Evolutionary conservation across 1,139 yeast species (phyloP).

Genomic region (Magnusiomyces suaveolens): DNA sequence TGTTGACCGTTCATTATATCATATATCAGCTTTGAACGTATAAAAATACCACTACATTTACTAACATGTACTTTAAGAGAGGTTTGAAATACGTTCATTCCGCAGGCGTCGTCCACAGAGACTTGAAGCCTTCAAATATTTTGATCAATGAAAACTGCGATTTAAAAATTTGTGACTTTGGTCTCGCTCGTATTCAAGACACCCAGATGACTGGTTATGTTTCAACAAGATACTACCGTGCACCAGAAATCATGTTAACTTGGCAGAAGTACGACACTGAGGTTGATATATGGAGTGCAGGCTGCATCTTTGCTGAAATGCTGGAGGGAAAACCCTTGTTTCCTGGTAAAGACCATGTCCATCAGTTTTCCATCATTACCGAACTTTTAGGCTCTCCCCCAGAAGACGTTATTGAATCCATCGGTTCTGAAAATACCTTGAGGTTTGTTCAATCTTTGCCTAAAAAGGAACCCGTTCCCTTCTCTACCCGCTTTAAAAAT

Average conservation of each 20-base stretch:
- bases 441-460: slow-evolving; percentile 92
- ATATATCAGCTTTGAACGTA: no score
- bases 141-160: slow-evolving; percentile 93
- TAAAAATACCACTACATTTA: no score
- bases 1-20: no score
- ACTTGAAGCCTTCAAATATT: slow-evolving; percentile 86
- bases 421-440: slow-evolving; percentile 89
- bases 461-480: slow-evolving; percentile 82
- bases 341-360: slow-evolving; percentile 98
- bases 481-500: slow-evolving; percentile 70
- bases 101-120: slow-evolving; percentile 95
- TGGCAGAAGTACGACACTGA: slow-evolving; percentile 99
- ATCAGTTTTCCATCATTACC: slow-evolving; percentile 92
- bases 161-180: slow-evolving; percentile 92
- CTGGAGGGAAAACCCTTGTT: slow-evolving; percentile 96
- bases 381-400: slow-evolving; percentile 96
- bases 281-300: slow-evolving; percentile 99
- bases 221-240: slow-evolving; percentile 91
- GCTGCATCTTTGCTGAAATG: slow-evolving; percentile 97
- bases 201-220: slow-evolving; percentile 99
- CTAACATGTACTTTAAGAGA: no score
- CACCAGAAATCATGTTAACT: slow-evolving; percentile 97
- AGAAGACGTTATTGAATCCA: slow-evolving; percentile 87
- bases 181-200: slow-evolving; percentile 92
- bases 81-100: slow-evolving; percentile 94